Evolutionary conservation across 345 rosid genomes (phyloP).

Genomic region (Noccaea caerulescens): DNA sequence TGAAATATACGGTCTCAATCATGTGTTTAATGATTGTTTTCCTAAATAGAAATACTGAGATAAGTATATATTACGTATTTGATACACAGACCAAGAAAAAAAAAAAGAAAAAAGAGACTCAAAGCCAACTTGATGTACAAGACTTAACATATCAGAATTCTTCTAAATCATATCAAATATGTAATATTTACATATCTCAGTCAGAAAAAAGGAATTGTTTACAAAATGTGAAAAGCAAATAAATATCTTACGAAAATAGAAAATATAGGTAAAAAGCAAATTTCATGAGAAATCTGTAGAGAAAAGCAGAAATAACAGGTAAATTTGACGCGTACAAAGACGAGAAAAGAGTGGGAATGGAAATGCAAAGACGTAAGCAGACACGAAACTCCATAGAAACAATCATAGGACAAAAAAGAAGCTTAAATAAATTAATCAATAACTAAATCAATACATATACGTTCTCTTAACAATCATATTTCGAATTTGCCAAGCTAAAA

Average conservation of each 20-base stretch:
- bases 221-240: constrained; percentile 7
- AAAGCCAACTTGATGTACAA: constrained; percentile 31
- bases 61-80: constrained; percentile 25
- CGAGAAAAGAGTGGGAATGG: constrained; percentile 4
- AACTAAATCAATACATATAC: constrained; percentile 20
- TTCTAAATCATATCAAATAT: constrained; percentile 15
- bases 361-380: constrained; percentile 34
- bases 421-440: not conserved
- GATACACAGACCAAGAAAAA: not conserved
- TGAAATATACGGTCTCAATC: constrained; percentile 27
- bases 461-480: constrained; percentile 9
- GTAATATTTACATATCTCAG: constrained; percentile 16
- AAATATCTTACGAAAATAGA: constrained; percentile 16
- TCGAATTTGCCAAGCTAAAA: not conserved
- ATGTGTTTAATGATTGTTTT: constrained; percentile 17
- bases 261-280: constrained; percentile 15
- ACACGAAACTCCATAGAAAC: constrained; percentile 40
- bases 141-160: constrained; percentile 27
- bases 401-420: constrained; percentile 19
- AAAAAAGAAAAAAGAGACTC: not conserved
- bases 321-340: constrained; percentile 38
- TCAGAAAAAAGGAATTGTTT: not conserved
- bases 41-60: constrained; percentile 23
- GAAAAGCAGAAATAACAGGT: constrained; percentile 31
- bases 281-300: constrained; percentile 9